phyloP scores from a whole-genome alignment of 768 basidiomycete genomes.

The Favolaschia claudopus region DNA sequence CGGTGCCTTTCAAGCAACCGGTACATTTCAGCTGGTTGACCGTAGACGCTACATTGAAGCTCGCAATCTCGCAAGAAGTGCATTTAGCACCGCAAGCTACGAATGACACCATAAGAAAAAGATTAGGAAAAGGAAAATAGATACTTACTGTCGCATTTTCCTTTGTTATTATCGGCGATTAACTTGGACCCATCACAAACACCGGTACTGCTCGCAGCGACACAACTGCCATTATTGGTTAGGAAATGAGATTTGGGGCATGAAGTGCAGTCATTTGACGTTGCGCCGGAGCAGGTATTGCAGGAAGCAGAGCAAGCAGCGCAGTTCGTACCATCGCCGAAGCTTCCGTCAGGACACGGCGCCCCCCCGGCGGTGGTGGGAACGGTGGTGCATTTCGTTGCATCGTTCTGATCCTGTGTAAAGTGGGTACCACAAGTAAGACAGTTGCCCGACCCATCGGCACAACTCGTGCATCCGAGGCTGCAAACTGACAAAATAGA shows the following conservation, averaged over 20 bases:
- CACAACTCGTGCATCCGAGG: conserved; percentile 75
- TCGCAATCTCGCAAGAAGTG: conserved; percentile 76
- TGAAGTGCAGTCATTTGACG: conserved; percentile 73
- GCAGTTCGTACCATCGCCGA: conserved; percentile 62
- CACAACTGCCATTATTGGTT: conserved; percentile 72
- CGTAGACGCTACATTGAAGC: conserved; percentile 74
- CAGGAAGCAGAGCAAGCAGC: conserved; percentile 69
- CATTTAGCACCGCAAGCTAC: conserved; percentile 86
- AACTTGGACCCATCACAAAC: conserved; percentile 75
- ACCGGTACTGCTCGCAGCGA: conserved; percentile 68
- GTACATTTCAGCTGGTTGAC: conserved; percentile 75
- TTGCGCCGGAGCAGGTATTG: conserved; percentile 71
- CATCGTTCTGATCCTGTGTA: conserved; percentile 69
- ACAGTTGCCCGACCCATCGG: conserved; percentile 73
- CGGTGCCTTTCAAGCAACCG: conserved; percentile 78
- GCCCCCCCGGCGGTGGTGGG: conserved; percentile 60
- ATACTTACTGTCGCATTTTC: conserved; percentile 82
- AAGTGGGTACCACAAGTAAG: conserved; percentile 75
- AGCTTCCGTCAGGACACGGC: conserved; percentile 72
- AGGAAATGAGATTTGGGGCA: conserved; percentile 70
- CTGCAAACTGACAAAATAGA: conserved; percentile 61
- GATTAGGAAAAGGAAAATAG: not conserved
- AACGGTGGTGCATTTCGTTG: conserved; percentile 67
- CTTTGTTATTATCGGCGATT: conserved; percentile 83
- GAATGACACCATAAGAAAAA: conserved; percentile 9